These are phyloP conservation scores for Myrica gale DNA, from an alignment of 306 rosid genomes.

Conservation along the genomic window DNA sequence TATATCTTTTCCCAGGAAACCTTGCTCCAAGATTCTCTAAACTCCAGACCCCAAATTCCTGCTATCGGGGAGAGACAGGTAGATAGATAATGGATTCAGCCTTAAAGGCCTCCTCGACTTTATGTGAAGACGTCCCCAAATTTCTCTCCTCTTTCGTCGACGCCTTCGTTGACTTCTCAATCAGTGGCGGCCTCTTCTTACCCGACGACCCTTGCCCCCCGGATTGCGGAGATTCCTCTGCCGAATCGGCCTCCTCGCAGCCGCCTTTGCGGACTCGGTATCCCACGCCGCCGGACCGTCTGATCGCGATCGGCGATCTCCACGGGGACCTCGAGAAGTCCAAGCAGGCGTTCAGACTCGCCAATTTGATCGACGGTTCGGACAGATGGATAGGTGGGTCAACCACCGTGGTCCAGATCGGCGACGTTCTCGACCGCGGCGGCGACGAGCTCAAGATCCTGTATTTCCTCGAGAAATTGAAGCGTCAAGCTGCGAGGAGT, in stretches of 20 bases:
- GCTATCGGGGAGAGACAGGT: not conserved
- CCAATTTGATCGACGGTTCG: conserved; percentile 56
- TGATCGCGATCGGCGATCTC: conserved; percentile 81
- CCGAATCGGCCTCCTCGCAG: not conserved
- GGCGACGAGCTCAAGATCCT: conserved; percentile 76
- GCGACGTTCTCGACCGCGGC: conserved; percentile 92
- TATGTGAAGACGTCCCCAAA: conserved; percentile 56
- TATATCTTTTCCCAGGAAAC: too few species aligned
- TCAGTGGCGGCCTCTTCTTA: conserved; percentile 70
- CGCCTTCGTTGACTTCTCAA: conserved; percentile 86
- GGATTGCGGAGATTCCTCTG: not conserved
- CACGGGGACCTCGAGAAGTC: conserved; percentile 90
- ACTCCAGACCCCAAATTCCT: not conserved
- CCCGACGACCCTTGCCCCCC: conserved; percentile 1
- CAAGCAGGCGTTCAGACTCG: conserved; percentile 64
- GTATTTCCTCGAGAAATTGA: conserved; percentile 71
- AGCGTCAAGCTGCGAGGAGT: conserved; percentile 58
- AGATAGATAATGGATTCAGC: not conserved
- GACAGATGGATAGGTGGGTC: conserved; percentile 73
- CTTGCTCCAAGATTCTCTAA: too few species aligned
- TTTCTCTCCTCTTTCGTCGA: conserved; percentile 71
- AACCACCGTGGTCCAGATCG: conserved; percentile 74
- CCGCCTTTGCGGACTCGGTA: conserved; percentile 44
- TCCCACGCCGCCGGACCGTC: conserved; percentile 46
- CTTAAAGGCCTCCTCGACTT: conserved; percentile 14